phyloP scores from a whole-genome alignment of 139 green algal species.

The Chlamydomonas asymmetrica region DNA sequence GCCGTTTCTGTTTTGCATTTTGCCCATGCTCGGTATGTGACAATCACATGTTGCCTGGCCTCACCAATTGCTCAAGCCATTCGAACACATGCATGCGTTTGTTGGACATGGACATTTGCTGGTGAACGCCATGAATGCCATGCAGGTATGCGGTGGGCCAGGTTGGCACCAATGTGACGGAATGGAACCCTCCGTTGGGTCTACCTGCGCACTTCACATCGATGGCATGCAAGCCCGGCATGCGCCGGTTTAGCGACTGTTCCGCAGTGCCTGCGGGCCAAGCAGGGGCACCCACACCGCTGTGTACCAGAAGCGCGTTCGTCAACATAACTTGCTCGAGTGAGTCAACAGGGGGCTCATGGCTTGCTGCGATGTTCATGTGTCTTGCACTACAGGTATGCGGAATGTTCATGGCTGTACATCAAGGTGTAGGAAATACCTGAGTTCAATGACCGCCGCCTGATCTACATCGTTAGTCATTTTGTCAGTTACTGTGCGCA shows the following conservation, averaged over 20 bases:
- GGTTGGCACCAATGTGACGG: background rate
- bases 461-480: too few relatives aligned
- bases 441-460: too few relatives aligned
- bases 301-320: background rate
- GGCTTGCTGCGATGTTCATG: too few relatives aligned
- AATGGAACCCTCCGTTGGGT: background rate
- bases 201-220: background rate
- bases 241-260: background rate
- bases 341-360: too few relatives aligned
- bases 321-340: slow-evolving; percentile 9
- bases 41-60: background rate
- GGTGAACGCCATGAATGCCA: background rate
- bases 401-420: too few relatives aligned
- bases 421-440: too few relatives aligned
- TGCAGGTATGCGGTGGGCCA: background rate
- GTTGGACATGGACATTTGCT: background rate
- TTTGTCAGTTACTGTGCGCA: too few relatives aligned
- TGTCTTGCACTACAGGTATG: too few relatives aligned
- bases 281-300: background rate
- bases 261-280: too few relatives aligned
- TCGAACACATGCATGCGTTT: too few relatives aligned
- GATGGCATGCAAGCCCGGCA: background rate
- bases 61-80: background rate
- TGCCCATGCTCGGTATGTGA: background rate
- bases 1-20: background rate